Percentiles rank a stretch among this genome's conserved stretches.
phyloP scores from a whole-genome alignment of 2,329 filamentous ascomycete species.

The Remersonia thermophila region DNA sequence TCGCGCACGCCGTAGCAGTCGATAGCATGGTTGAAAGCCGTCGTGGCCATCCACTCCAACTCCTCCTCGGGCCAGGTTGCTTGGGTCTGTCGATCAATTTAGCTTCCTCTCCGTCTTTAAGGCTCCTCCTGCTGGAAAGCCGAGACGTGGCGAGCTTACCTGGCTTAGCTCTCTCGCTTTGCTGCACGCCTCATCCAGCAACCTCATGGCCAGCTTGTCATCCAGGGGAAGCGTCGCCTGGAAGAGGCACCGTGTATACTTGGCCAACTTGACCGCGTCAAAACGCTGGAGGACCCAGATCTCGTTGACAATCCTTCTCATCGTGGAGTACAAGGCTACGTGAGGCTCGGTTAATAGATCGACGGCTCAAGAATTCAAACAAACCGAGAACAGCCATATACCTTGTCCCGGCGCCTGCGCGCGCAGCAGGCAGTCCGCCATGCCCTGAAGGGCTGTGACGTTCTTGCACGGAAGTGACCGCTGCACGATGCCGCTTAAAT shows the following conservation, averaged over 20 bases:
- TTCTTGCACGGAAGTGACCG: constrained; percentile 33
- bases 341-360: neutral
- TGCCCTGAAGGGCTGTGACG: constrained; percentile 42
- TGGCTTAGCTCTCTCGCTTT: constrained; percentile 39
- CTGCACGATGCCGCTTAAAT: constrained; percentile 47
- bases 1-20: constrained; percentile 49
- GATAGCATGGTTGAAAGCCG: constrained; percentile 56
- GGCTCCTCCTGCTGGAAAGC: no score
- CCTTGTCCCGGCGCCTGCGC: constrained; percentile 39
- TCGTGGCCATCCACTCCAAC: constrained; percentile 63
- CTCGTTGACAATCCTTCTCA: constrained; percentile 59
- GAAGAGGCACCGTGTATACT: constrained; percentile 70
- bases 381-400: constrained; percentile 16
- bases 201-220: constrained; percentile 41
- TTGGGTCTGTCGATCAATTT: constrained; percentile 21
- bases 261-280: constrained; percentile 49
- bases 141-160: constrained; percentile 24
- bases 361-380: constrained; percentile 4
- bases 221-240: constrained; percentile 50
- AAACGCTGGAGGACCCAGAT: constrained; percentile 47
- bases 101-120: no score
- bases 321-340: constrained; percentile 37
- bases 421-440: constrained; percentile 53
- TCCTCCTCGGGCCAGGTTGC: constrained; percentile 51
- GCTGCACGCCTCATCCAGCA: constrained; percentile 50